Evolutionary conservation across 2,329 filamentous ascomycete genomes (phyloP).

Genomic region (Rhinocladiella mackenziei): DNA sequence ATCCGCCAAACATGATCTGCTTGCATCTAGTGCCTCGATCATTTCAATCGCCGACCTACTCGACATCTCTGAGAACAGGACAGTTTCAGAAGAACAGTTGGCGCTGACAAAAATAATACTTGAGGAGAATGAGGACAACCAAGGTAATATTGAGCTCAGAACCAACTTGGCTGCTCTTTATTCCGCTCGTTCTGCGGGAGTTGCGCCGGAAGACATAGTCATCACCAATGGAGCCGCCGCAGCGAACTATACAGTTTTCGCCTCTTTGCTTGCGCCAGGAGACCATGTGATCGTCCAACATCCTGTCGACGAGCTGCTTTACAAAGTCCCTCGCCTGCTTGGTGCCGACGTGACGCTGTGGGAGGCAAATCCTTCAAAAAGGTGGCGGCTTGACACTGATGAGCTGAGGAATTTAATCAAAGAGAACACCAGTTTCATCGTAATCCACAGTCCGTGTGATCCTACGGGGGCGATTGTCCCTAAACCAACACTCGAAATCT

Average conservation of each 20-base stretch:
- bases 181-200: constrained; percentile 46
- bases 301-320: constrained; percentile 83
- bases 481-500: constrained; percentile 54
- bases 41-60: constrained; percentile 67
- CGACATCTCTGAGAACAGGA: constrained; percentile 49
- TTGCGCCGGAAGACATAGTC: constrained; percentile 62
- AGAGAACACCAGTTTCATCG: constrained; percentile 52
- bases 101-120: constrained; percentile 28
- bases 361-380: constrained; percentile 61
- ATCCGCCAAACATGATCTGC: constrained; percentile 61
- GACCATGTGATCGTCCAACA: constrained; percentile 86
- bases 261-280: constrained; percentile 64
- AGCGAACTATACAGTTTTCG: constrained; percentile 78
- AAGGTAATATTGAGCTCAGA: constrained; percentile 30
- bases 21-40: constrained; percentile 74
- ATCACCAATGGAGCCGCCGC: constrained; percentile 76
- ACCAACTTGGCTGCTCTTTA: constrained; percentile 34
- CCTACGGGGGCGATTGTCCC: constrained; percentile 71
- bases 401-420: constrained; percentile 61
- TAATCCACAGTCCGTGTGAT: constrained; percentile 76
- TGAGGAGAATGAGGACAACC: constrained; percentile 31
- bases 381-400: constrained; percentile 63
- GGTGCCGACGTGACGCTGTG: constrained; percentile 75
- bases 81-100: constrained; percentile 17
- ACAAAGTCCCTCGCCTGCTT: constrained; percentile 67